A percentile compares a stretch with the other conserved stretches of the same genome.
Evolutionary conservation across 495 filamentous ascomycete species (phyloP).

Genomic region (Hypoxylon subgilvum): DNA sequence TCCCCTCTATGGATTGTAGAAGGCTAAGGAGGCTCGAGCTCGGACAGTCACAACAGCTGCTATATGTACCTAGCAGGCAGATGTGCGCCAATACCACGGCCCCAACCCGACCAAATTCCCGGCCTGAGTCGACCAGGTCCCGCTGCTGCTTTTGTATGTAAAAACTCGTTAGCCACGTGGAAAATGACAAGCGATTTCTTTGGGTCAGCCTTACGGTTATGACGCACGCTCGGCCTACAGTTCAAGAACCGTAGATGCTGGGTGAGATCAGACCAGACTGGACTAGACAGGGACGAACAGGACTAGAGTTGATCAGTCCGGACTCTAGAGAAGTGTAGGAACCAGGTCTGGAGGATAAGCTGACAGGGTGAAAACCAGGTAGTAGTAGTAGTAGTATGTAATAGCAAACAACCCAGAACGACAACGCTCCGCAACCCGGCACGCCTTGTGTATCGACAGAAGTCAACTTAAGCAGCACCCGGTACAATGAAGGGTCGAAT

Average conservation of each 20-base stretch:
- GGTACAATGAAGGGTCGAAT: constrained; percentile 17
- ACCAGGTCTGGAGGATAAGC: constrained; percentile 13
- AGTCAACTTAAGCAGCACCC: constrained; percentile 34
- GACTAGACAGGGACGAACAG: constrained; percentile 18
- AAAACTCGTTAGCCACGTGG: constrained; percentile 27
- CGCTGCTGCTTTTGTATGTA: constrained; percentile 3
- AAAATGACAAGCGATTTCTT: constrained; percentile 4
- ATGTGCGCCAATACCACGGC: constrained; percentile 7
- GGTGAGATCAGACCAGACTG: constrained; percentile 30
- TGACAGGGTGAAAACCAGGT: constrained; percentile 18
- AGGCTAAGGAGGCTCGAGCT: constrained; percentile 19
- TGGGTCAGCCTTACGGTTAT: constrained; percentile 32
- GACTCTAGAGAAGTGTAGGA: constrained; percentile 14
- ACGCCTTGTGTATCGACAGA: constrained; percentile 23
- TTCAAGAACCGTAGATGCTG: constrained; percentile 16
- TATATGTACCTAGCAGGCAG: constrained; percentile 1
- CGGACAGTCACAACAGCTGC: not conserved
- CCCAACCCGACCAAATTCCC: constrained; percentile 13
- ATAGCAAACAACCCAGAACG: not conserved
- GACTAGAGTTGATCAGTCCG: too few species aligned
- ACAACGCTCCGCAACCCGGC: not conserved
- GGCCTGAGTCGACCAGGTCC: constrained; percentile 1
- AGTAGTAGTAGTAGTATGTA: not conserved
- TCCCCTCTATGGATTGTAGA: constrained; percentile 20
- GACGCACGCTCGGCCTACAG: constrained; percentile 26